phyloP scores from a whole-genome alignment of 371 early-diverging fungal genomes.

The Amoeboaphelidium occidentale region DNA sequence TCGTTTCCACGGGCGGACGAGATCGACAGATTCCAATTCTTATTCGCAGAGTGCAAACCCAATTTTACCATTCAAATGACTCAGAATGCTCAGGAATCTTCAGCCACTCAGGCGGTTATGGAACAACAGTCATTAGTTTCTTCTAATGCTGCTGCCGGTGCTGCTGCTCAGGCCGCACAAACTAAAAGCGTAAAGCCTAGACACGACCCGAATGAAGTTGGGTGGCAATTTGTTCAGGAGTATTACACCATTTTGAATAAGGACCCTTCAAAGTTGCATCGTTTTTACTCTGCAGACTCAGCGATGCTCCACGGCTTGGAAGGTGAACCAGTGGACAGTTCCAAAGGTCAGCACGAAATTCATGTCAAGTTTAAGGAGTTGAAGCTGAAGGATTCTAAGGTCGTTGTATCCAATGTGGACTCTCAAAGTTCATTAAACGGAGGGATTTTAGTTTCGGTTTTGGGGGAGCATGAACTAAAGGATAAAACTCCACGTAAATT shows the following conservation, averaged over 20 bases:
- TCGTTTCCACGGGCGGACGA: too few species aligned
- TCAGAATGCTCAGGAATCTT: too few species aligned
- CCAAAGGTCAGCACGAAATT: constrained; percentile 53
- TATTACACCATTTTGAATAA: constrained; percentile 80
- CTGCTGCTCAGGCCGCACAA: too few species aligned
- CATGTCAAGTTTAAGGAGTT: constrained; percentile 39
- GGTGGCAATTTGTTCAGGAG: constrained; percentile 80
- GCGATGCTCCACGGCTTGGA: constrained; percentile 55
- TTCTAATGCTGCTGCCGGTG: too few species aligned
- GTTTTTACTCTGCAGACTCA: constrained; percentile 64
- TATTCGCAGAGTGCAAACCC: too few species aligned
- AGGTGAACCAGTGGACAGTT: constrained; percentile 29
- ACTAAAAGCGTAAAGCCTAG: too few species aligned
- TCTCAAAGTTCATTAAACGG: constrained; percentile 43
- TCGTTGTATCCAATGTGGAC: constrained; percentile 68
- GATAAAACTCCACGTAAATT: constrained; percentile 54
- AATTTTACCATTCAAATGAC: too few species aligned
- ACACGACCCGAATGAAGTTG: too few species aligned
- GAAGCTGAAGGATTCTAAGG: constrained; percentile 53
- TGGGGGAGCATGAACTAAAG: constrained; percentile 24
- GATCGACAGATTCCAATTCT: too few species aligned
- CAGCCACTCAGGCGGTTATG: too few species aligned
- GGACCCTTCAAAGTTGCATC: constrained; percentile 52
- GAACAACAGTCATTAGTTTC: too few species aligned
- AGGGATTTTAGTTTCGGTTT: constrained; percentile 66